These are phyloP conservation scores for Magnaporthiopsis rhizophila DNA, from an alignment of 2,329 filamentous ascomycete species.

Conservation along the genomic window DNA sequence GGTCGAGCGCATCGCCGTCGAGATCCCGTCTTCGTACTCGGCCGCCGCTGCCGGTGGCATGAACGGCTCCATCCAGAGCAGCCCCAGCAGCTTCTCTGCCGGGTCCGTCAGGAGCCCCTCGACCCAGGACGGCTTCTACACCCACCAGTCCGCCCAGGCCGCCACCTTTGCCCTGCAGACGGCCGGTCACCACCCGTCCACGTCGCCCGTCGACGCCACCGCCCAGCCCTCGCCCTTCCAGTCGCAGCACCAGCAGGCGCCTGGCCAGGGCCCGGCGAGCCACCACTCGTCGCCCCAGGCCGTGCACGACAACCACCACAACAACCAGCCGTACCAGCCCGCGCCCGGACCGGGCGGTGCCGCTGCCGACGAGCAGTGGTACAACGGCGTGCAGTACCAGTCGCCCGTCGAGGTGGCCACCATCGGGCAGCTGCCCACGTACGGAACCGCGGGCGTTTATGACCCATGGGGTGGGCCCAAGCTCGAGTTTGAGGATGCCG, in stretches of 20 bases:
- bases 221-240: conserved; percentile 22
- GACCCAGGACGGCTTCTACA: conserved; percentile 48
- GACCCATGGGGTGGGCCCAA: conserved; percentile 45
- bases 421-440: conserved; percentile 43
- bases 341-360: conserved; percentile 32
- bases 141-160: conserved; percentile 41
- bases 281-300: conserved; percentile 15
- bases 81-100: conserved; percentile 52
- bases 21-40: conserved; percentile 38
- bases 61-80: conserved; percentile 41
- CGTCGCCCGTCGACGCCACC: conserved; percentile 35
- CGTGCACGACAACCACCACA: conserved; percentile 13
- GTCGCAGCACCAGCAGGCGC: conserved; percentile 27
- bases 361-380: conserved; percentile 40
- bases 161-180: conserved; percentile 40
- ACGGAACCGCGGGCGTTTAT: conserved; percentile 36
- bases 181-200: conserved; percentile 8
- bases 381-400: conserved; percentile 42
- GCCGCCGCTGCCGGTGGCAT: conserved; percentile 24
- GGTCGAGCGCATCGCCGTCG: conserved; percentile 36
- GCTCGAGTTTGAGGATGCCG: conserved; percentile 48
- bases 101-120: conserved; percentile 45
- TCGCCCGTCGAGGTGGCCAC: conserved; percentile 48
- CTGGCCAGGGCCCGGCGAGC: too few relatives aligned
- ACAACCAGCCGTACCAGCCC: conserved; percentile 25